phyloP scores from a whole-genome alignment of 2,329 filamentous ascomycete species.

The Alternaria burnsii region DNA sequence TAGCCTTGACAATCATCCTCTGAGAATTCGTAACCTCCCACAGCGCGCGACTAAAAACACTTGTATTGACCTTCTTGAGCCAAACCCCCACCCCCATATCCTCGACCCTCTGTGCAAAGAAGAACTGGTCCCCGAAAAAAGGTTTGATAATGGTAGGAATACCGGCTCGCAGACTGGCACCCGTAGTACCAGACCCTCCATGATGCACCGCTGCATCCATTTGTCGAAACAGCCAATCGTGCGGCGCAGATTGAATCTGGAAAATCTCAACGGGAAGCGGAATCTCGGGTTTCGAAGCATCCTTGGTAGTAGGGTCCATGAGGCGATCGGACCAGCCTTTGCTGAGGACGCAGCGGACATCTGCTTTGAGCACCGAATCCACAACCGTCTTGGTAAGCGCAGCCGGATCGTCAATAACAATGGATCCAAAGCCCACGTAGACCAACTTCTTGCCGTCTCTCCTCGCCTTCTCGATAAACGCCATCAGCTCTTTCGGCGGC shows the following conservation, averaged over 20 bases:
- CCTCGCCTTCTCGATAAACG: conserved; percentile 85
- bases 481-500: conserved; percentile 76
- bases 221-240: conserved; percentile 95
- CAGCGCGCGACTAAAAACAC: conserved; percentile 81
- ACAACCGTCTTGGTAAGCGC: conserved; percentile 93
- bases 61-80: conserved; percentile 88
- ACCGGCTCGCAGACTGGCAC: conserved; percentile 88
- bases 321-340: conserved; percentile 96
- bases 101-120: conserved; percentile 89
- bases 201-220: conserved; percentile 96
- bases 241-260: conserved; percentile 88
- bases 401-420: conserved; percentile 88
- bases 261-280: conserved; percentile 81
- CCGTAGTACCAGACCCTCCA: conserved; percentile 92
- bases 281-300: conserved; percentile 69
- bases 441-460: conserved; percentile 88
- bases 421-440: conserved; percentile 96
- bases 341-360: conserved; percentile 91
- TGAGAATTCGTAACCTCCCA: conserved; percentile 92
- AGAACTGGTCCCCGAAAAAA: conserved; percentile 98
- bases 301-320: conserved; percentile 56
- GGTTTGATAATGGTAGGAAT: conserved; percentile 94
- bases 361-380: conserved; percentile 87
- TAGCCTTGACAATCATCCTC: conserved; percentile 89
- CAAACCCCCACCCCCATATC: conserved; percentile 92